A percentile compares a stretch with the other conserved stretches of the same genome.
phyloP scores from a whole-genome alignment of 495 filamentous ascomycete species.

The Rhizodiscina lignyota region DNA sequence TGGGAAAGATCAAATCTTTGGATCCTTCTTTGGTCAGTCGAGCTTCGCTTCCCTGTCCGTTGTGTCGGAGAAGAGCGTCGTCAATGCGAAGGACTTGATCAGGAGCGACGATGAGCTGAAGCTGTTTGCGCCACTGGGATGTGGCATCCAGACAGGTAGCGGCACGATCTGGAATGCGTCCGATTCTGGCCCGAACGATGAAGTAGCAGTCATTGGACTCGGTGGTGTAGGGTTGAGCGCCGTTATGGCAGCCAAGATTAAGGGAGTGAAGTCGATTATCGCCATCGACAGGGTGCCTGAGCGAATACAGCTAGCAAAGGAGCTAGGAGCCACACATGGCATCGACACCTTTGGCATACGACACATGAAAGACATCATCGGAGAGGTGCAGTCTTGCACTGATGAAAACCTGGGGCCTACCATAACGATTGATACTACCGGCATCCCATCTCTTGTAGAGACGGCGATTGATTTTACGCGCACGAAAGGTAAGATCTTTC shows the following conservation, averaged over 20 bases:
- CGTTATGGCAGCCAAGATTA: constrained; percentile 15
- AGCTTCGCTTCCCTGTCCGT: constrained; percentile 14
- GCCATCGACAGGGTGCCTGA: constrained; percentile 11
- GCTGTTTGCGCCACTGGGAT: constrained; percentile 25
- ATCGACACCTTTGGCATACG: constrained; percentile 7
- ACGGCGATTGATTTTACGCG: constrained; percentile 9
- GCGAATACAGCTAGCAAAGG: constrained; percentile 12
- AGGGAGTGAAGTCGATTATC: constrained; percentile 8
- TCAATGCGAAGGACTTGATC: constrained; percentile 15
- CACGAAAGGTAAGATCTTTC: constrained; percentile 13
- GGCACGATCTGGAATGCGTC: constrained; percentile 16
- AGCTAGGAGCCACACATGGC: constrained; percentile 13
- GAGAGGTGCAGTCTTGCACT: background rate
- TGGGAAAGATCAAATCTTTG: constrained; percentile 6
- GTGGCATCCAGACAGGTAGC: constrained; percentile 26
- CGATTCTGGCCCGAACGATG: constrained; percentile 6
- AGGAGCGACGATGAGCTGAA: constrained; percentile 10
- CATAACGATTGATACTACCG: constrained; percentile 12
- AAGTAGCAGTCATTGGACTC: constrained; percentile 12
- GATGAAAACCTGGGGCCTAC: background rate
- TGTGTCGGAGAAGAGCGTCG: constrained; percentile 16
- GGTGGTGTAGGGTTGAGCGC: constrained; percentile 16
- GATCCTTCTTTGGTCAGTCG: constrained; percentile 16
- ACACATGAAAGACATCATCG: background rate
- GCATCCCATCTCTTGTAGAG: constrained; percentile 9